Conservation (phyloP, 2,329 filamentous ascomycete species). For the Hawksworthiomyces lignivorus region DNA sequence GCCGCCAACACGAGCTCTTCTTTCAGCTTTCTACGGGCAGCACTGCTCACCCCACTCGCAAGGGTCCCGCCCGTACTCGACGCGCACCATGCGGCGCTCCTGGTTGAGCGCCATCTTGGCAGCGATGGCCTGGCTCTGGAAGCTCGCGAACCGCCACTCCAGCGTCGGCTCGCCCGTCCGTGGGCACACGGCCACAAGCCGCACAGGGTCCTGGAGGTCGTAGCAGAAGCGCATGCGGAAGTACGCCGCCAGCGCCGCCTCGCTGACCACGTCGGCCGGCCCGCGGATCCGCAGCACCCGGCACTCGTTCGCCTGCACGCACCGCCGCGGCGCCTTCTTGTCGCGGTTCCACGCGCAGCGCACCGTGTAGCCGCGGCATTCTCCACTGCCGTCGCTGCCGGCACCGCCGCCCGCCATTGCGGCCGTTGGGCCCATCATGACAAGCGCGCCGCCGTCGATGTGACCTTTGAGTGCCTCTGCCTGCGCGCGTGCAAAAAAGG, state of each 20-base stretch:
- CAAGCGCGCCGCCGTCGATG: conserved; percentile 5
- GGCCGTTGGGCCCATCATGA: background rate
- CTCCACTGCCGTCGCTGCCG: background rate
- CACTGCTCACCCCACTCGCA: conserved; percentile 11
- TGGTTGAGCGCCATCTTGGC: conserved; percentile 17
- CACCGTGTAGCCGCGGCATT: background rate
- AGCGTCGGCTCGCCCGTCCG: conserved; percentile 1
- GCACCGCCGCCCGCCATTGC: background rate
- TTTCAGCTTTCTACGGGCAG: too few relatives aligned
- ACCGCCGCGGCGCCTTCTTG: conserved; percentile 13
- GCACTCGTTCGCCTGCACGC: conserved; percentile 14
- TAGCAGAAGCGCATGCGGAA: conserved; percentile 13
- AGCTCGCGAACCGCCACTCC: conserved; percentile 16
- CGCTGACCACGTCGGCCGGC: conserved; percentile 9
- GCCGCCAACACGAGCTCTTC: too few relatives aligned
- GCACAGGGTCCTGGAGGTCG: conserved; percentile 13
- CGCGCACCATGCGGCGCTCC: conserved; percentile 9
- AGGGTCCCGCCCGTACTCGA: conserved; percentile 14
- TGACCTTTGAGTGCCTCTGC: conserved; percentile 10
- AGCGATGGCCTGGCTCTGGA: conserved; percentile 16
- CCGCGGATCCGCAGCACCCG: conserved; percentile 14
- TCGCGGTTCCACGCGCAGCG: conserved; percentile 14
- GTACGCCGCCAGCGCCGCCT: conserved; percentile 9
- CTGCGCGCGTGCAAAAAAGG: conserved; percentile 11
- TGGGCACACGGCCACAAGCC: background rate